Evolutionary conservation across 2,329 filamentous ascomycete genomes (phyloP), one percentile per base, ranked within the genome.

Genomic region (Ciborinia camelliae): DNA sequence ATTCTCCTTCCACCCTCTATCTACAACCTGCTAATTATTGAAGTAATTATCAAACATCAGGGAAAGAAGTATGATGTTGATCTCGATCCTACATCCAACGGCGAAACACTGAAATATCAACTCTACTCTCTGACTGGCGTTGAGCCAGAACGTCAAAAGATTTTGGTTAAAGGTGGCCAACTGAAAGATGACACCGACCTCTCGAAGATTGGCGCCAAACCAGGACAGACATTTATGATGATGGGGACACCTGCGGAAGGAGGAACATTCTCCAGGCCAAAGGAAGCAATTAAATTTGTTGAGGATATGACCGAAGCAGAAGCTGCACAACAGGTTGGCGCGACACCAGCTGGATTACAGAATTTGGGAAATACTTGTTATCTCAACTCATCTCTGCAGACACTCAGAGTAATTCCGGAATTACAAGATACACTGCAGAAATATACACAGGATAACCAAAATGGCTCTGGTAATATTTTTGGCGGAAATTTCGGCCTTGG

Each of bases 301-400:
- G 95, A 99, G 78, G 95, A 99, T 76, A 97, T 99, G 94, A 96
- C 91, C 32, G 93, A 96, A 76, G 93, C 92, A 37, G 94, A 98
- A 77, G 86, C 88, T 61, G 94, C 95, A 28, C 87, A 88, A 76
- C 86, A 90, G 75, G 89, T 89, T 66, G 92, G 91, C 65, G 93
- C 93, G 55, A 94, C 85, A 53, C 95, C 96, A 1, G 90, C 93
- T 64, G 95, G 95, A 54, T 81, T 99, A 67, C 85, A 90, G 76
- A 99, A 99, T 75, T 81, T 97, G 67, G 95, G 96, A 71, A 99
- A 99, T 78, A 99, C 96, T 4, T 99, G 95, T 81, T 99, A 99
- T 76, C 87, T 98, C 74, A 99, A 99, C 82, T 95, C 95, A 58
- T 97, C 94, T 0, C 82, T 99, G n/a, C 96, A 99, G 77, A 90